These are phyloP conservation scores for Trichocladium uniseriatum DNA, from an alignment of 495 filamentous ascomycete species.

Conservation along the genomic window DNA sequence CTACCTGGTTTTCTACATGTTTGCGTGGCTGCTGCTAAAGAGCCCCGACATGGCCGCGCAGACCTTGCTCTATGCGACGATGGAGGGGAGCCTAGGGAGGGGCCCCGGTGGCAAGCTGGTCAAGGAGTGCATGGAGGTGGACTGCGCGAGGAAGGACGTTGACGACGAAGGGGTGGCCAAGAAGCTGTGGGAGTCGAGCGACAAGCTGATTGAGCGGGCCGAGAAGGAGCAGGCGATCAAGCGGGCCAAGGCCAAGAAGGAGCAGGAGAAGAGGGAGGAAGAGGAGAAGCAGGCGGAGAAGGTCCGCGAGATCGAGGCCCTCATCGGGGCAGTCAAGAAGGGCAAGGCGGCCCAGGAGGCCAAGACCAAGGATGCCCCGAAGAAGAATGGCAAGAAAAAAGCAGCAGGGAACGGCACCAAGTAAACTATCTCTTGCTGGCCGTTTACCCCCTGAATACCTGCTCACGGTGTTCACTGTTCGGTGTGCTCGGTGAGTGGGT, in stretches of 20 bases:
- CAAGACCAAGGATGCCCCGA: slow-evolving; percentile 20
- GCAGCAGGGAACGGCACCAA: slow-evolving; percentile 8
- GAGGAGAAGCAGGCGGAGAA: slow-evolving; percentile 29
- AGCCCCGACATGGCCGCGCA: slow-evolving; percentile 74
- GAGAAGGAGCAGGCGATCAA: slow-evolving; percentile 79
- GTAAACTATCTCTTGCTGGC: neutral
- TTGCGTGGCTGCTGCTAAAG: slow-evolving; percentile 86
- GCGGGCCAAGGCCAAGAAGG: slow-evolving; percentile 50
- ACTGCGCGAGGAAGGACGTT: slow-evolving; percentile 63
- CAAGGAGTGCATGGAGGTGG: slow-evolving; percentile 78
- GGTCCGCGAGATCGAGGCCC: slow-evolving; percentile 37
- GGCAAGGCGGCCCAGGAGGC: slow-evolving; percentile 30
- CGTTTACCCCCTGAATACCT: neutral
- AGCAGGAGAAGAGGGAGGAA: slow-evolving; percentile 35
- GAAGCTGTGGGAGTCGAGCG: slow-evolving; percentile 79
- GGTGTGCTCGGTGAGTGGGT: slow-evolving; percentile 1
- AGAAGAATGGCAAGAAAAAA: slow-evolving; percentile 19
- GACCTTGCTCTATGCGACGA: slow-evolving; percentile 71
- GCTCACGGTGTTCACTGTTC: neutral
- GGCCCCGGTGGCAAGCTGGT: slow-evolving; percentile 60
- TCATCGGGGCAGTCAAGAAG: slow-evolving; percentile 33
- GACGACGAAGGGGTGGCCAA: slow-evolving; percentile 67
- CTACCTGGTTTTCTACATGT: slow-evolving; percentile 67
- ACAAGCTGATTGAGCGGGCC: slow-evolving; percentile 68
- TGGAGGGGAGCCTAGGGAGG: slow-evolving; percentile 61